Evolutionary conservation across 176 grass and related monocot species (phyloP).

Genomic region (Oryza longistaminata): DNA sequence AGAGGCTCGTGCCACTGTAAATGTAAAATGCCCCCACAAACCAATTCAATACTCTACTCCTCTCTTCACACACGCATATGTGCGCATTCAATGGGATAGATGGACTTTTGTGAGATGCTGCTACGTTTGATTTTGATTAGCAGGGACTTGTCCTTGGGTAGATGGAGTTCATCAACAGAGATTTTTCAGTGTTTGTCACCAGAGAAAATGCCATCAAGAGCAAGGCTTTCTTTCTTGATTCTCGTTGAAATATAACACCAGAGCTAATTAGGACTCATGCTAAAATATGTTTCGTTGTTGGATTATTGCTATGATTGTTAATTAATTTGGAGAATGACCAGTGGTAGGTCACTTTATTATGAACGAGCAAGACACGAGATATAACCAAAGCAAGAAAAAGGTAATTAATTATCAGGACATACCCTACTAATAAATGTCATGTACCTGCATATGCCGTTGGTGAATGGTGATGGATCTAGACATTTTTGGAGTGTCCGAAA

Average conservation of each 20-base stretch:
- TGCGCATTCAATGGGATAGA: background rate
- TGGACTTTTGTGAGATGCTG: background rate
- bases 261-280: background rate
- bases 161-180: background rate
- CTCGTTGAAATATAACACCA: background rate
- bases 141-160: background rate
- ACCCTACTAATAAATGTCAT: background rate
- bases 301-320: too few relatives aligned
- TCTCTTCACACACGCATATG: background rate
- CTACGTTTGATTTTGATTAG: background rate
- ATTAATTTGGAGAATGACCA: background rate
- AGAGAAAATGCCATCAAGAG: background rate
- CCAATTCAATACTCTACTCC: background rate
- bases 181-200: background rate
- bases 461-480: background rate
- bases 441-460: background rate
- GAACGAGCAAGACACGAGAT: background rate
- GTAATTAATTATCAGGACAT: too few relatives aligned
- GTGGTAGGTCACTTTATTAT: background rate
- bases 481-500: background rate
- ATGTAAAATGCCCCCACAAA: background rate
- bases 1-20: background rate
- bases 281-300: too few relatives aligned
- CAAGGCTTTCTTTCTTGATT: background rate
- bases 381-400: too few relatives aligned